Conservation (phyloP, 1,284 basidiomycete species). For the Mixia osmundae region DNA sequence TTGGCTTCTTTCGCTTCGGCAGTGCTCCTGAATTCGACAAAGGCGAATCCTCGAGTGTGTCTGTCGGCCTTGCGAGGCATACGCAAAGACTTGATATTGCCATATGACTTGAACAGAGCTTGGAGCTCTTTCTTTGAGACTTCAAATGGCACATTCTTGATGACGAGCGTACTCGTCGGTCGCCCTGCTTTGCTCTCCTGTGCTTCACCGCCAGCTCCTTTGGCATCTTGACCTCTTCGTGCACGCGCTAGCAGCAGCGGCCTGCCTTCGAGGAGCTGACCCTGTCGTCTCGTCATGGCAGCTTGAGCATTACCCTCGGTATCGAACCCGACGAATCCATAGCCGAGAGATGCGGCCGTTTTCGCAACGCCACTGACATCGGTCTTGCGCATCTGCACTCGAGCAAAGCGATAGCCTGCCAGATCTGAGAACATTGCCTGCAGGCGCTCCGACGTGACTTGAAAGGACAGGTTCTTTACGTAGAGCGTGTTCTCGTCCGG, state of each 20-base stretch:
- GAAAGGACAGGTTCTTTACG: constrained; percentile 80
- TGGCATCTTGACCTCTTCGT: constrained; percentile 20
- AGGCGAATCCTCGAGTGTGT: constrained; percentile 75
- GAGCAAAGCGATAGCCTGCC: constrained; percentile 62
- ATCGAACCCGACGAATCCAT: constrained; percentile 84
- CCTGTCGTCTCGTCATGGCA: constrained; percentile 56
- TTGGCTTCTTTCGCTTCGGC: constrained; percentile 70
- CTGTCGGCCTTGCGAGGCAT: constrained; percentile 69
- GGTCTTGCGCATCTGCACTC: constrained; percentile 83
- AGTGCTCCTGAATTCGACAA: constrained; percentile 71
- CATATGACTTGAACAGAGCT: constrained; percentile 73
- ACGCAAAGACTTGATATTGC: constrained; percentile 71
- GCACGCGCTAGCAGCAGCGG: constrained; percentile 36
- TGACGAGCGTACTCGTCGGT: constrained; percentile 83
- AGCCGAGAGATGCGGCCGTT: constrained; percentile 68
- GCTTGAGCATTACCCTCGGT: constrained; percentile 44
- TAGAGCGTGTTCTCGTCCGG: constrained; percentile 62
- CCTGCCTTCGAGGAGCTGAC: constrained; percentile 70
- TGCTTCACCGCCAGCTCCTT: constrained; percentile 16
- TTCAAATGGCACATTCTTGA: constrained; percentile 96
- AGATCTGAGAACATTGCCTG: constrained; percentile 45
- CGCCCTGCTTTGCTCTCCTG: constrained; percentile 18
- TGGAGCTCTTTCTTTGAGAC: constrained; percentile 77
- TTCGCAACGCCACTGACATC: constrained; percentile 34
- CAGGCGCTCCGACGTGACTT: constrained; percentile 57